phyloP scores from a whole-genome alignment of 345 rosid species.

The Physaria fendleri region DNA sequence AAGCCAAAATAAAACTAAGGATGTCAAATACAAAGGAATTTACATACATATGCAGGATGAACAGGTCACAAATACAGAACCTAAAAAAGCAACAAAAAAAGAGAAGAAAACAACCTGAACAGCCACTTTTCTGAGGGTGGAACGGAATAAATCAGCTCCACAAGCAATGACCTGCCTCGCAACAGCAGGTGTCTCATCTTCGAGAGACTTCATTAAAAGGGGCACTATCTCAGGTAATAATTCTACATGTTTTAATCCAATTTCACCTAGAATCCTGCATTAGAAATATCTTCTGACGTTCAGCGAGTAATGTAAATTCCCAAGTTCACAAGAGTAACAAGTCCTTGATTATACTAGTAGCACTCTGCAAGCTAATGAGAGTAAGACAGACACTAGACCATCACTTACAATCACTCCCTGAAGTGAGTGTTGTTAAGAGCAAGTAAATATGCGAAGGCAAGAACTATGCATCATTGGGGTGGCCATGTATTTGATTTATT shows the following conservation, averaged over 20 bases:
- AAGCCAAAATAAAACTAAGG: slow-evolving; percentile 10
- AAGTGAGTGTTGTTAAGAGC: neutral
- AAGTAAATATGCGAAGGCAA: neutral
- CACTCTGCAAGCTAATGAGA: neutral
- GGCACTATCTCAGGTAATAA: slow-evolving; percentile 71
- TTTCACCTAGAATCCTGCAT: slow-evolving; percentile 72
- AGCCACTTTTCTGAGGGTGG: slow-evolving; percentile 53
- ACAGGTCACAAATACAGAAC: neutral
- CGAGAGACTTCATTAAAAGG: slow-evolving; percentile 53
- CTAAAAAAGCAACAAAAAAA: neutral
- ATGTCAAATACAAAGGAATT: neutral
- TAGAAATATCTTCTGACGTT: slow-evolving; percentile 1
- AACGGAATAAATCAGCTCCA: slow-evolving; percentile 56
- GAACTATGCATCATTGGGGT: neutral
- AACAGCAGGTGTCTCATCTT: slow-evolving; percentile 82
- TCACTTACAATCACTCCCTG: slow-evolving; percentile 6
- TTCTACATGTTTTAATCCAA: slow-evolving; percentile 68
- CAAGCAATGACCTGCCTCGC: slow-evolving; percentile 74
- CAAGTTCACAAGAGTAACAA: neutral
- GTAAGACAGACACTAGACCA: neutral
- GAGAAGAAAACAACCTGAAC: slow-evolving; percentile 46
- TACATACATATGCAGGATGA: neutral
- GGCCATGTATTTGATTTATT: neutral
- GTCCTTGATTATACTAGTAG: neutral
- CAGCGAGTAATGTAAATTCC: neutral